Evolutionary conservation across 2,329 filamentous ascomycete species (phyloP).

Genomic region (Neonectria punicea): DNA sequence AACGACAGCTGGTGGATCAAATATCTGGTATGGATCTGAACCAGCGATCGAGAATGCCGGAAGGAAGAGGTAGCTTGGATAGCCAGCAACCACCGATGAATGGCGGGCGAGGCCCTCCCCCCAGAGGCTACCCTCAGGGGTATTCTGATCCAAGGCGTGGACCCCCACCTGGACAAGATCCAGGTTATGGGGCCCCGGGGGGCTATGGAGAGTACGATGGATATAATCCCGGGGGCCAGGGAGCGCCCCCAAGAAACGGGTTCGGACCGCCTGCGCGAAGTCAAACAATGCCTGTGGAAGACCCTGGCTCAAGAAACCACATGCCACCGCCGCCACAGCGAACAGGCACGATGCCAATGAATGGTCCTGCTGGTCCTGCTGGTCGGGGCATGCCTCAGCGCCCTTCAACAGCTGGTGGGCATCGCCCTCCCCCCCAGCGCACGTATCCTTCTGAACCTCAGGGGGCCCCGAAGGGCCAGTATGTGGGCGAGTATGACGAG

Average conservation of each 20-base stretch:
- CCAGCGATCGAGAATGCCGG: constrained; percentile 35
- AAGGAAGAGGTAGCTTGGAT: constrained; percentile 41
- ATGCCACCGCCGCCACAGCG: constrained; percentile 49
- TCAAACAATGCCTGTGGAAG: constrained; percentile 69
- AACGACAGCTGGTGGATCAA: constrained; percentile 47
- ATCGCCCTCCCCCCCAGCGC: constrained; percentile 63
- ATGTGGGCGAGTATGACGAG: constrained; percentile 46
- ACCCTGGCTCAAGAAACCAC: constrained; percentile 54
- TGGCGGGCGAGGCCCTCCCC: constrained; percentile 40
- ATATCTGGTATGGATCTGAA: constrained; percentile 50
- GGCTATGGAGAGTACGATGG: constrained; percentile 44
- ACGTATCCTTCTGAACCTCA: constrained; percentile 57
- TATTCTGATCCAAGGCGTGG: constrained; percentile 43
- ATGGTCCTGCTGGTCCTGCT: constrained; percentile 54
- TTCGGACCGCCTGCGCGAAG: constrained; percentile 67
- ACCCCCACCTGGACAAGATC: constrained; percentile 43
- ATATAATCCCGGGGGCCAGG: constrained; percentile 42
- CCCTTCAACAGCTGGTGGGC: constrained; percentile 65
- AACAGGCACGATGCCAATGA: constrained; percentile 59
- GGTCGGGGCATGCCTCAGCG: constrained; percentile 60
- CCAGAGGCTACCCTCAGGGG: constrained; percentile 49
- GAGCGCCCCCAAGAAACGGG: constrained; percentile 48
- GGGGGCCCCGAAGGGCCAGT: constrained; percentile 49
- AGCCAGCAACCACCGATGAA: constrained; percentile 39
- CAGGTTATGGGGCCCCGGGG: constrained; percentile 33